A percentile compares a stretch with the other conserved stretches of the same genome.
These are phyloP conservation scores for Skeletonema potamos DNA, from an alignment of 108 stramenopile species.

Conservation along the genomic window DNA sequence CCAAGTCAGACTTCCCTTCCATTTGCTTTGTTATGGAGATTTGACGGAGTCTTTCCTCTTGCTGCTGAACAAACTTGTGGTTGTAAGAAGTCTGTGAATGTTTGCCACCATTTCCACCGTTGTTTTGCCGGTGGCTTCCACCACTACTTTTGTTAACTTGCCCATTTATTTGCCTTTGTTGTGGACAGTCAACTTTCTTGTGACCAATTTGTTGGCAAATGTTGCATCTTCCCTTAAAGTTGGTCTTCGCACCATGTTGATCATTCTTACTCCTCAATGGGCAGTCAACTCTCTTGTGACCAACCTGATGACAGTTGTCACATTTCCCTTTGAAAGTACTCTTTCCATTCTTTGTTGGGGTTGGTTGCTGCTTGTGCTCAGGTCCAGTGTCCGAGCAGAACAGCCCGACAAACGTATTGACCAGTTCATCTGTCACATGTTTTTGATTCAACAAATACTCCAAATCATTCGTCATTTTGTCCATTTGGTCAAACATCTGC, in stretches of 20 bases:
- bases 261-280: not conserved
- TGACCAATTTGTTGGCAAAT: not conserved
- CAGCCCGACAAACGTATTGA: not conserved
- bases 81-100: not conserved
- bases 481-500: constrained; percentile 35
- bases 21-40: not conserved
- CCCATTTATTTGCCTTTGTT: not conserved
- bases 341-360: not conserved
- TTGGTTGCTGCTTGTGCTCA: not conserved
- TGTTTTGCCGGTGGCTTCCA: not conserved
- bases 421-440: not conserved
- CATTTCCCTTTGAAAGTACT: not conserved
- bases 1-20: not conserved
- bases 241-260: not conserved
- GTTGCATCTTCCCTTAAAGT: not conserved
- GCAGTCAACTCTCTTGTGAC: not conserved
- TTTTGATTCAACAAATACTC: constrained; percentile 1
- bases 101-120: not conserved
- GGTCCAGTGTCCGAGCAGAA: not conserved
- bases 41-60: not conserved
- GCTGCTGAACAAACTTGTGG: not conserved
- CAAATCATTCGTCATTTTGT: not conserved
- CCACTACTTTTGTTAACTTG: not conserved
- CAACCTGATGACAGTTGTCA: not conserved
- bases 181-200: not conserved